Evolutionary conservation across 257 asterid species (phyloP).

Genomic region (Echium plantagineum): DNA sequence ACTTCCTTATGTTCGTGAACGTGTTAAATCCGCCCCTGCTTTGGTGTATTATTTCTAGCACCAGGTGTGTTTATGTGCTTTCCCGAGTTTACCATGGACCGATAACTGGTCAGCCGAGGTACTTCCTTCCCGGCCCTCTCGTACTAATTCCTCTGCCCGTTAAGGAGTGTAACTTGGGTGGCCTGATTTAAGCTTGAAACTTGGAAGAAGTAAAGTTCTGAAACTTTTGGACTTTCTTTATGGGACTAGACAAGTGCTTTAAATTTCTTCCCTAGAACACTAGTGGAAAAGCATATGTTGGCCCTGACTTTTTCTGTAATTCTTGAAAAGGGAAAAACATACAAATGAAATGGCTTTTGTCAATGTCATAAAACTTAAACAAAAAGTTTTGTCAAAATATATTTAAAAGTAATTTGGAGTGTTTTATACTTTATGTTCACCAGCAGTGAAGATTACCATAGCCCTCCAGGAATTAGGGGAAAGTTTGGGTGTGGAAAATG

Average conservation of each 20-base stretch:
- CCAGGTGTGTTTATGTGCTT: neutral
- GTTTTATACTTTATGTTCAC: too few relatives aligned
- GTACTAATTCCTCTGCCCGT: neutral
- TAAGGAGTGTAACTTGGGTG: neutral
- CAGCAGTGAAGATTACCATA: too few relatives aligned
- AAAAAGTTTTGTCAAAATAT: too few relatives aligned
- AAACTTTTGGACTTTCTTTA: neutral
- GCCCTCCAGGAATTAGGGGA: too few relatives aligned
- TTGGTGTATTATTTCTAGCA: neutral
- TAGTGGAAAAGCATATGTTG: neutral
- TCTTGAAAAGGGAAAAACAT: neutral
- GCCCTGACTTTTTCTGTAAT: neutral
- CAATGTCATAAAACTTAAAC: too few relatives aligned
- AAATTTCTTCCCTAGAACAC: neutral
- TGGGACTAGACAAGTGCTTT: neutral
- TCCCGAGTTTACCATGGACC: too few relatives aligned
- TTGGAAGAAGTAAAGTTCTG: neutral
- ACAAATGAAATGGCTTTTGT: too few relatives aligned
- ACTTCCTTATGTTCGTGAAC: neutral
- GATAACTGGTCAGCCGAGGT: too few relatives aligned
- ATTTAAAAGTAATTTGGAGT: too few relatives aligned
- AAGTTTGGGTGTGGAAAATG: too few relatives aligned
- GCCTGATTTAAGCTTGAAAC: neutral
- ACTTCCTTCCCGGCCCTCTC: too few relatives aligned
- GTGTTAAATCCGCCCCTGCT: neutral